phyloP scores from a whole-genome alignment of 176 grass and related monocot genomes.

The Rhynchospora tenuis region DNA sequence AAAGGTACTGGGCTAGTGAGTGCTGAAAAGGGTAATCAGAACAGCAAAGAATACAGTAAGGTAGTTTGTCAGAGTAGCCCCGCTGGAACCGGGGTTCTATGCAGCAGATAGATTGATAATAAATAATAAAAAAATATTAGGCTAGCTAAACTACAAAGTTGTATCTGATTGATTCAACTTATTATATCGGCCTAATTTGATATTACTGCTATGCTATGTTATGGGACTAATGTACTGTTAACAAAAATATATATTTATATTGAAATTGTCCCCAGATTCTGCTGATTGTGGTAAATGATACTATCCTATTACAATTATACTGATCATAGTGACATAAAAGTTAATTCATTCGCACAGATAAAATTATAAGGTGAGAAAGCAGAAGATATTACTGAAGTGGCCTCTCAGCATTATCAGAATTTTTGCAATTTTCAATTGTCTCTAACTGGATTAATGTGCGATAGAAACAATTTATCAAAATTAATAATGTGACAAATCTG shows the following conservation, averaged over 20 bases:
- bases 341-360: background rate
- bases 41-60: background rate
- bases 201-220: background rate
- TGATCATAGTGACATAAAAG: background rate
- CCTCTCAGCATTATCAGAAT: background rate
- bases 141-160: background rate
- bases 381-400: background rate
- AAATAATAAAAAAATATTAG: background rate
- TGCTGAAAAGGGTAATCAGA: background rate
- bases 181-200: background rate
- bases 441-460: background rate
- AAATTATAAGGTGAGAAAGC: background rate
- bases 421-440: background rate
- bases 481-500: background rate
- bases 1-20: background rate
- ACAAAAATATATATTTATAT: background rate
- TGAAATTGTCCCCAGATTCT: background rate
- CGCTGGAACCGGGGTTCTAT: background rate
- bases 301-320: background rate
- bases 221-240: background rate
- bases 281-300: background rate
- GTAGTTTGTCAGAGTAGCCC: background rate
- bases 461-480: background rate
- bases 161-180: background rate
- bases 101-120: background rate